These are phyloP conservation scores for Phytophthora ohioensis DNA, from an alignment of 352 stramenopile genomes.

Conservation along the genomic window DNA sequence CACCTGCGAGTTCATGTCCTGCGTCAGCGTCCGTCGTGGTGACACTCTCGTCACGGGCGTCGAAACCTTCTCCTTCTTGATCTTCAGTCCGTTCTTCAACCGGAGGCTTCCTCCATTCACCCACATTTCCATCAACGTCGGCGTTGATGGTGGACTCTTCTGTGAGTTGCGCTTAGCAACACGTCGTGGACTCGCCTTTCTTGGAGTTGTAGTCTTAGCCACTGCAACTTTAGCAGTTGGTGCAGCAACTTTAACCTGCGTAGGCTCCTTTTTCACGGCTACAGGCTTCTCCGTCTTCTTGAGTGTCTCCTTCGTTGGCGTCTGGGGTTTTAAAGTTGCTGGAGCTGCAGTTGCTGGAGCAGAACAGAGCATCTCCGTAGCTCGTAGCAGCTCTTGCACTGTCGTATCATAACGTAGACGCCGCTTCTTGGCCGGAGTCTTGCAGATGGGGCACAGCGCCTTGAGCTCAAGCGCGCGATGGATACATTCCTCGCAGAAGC, in stretches of 20 bases:
- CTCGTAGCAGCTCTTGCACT: conserved; percentile 73
- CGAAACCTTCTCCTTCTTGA: conserved; percentile 19
- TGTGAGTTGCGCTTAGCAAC: conserved; percentile 13
- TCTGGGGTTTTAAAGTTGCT: neutral
- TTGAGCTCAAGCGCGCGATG: conserved; percentile 85
- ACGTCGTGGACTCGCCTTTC: conserved; percentile 25
- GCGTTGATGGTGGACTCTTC: conserved; percentile 17
- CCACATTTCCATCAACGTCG: conserved; percentile 30
- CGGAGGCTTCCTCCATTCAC: conserved; percentile 12
- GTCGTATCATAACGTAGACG: conserved; percentile 79
- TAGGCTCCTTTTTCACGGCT: conserved; percentile 12
- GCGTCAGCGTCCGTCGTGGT: conserved; percentile 12
- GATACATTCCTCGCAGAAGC: conserved; percentile 91
- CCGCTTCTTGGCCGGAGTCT: conserved; percentile 82
- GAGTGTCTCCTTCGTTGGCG: neutral
- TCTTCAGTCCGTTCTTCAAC: conserved; percentile 21
- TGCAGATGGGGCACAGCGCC: conserved; percentile 84
- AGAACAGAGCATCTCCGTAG: conserved; percentile 58
- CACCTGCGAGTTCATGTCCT: conserved; percentile 22
- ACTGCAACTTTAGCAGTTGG: conserved; percentile 14
- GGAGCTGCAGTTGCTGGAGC: conserved; percentile 2
- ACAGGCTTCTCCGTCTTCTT: neutral
- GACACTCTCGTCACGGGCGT: conserved; percentile 26
- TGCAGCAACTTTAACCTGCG: conserved; percentile 5
- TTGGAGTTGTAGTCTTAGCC: conserved; percentile 8